Conservation (phyloP, 352 stramenopile species). For the Pythium coloratum region DNA sequence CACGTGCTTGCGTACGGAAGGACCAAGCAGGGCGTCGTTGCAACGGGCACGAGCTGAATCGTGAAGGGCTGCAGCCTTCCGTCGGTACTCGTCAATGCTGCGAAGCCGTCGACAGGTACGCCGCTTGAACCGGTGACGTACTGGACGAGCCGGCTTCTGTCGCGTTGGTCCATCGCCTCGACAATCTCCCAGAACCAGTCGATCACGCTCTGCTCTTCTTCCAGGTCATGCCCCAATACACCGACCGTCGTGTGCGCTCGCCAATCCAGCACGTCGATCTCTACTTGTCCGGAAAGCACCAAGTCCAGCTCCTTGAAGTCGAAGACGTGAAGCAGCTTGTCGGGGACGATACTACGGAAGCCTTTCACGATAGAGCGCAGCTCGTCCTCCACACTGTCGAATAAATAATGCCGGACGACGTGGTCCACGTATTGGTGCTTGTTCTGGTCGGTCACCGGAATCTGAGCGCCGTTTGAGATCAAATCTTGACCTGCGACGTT, state of each 20-base stretch:
- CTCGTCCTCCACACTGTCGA: constrained; percentile 91
- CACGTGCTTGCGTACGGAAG: constrained; percentile 81
- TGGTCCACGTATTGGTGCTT: constrained; percentile 93
- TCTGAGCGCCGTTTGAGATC: constrained; percentile 53
- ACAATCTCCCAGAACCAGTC: constrained; percentile 85
- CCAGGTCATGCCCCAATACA: constrained; percentile 28
- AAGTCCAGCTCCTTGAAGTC: constrained; percentile 97
- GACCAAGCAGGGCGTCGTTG: constrained; percentile 48
- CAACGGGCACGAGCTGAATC: constrained; percentile 56
- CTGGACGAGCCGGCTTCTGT: constrained; percentile 71
- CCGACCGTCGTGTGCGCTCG: constrained; percentile 68
- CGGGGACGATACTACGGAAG: constrained; percentile 95
- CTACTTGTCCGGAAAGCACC: constrained; percentile 61
- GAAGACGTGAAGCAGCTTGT: constrained; percentile 95
- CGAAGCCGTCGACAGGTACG: constrained; percentile 81
- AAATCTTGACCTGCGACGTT: constrained; percentile 56
- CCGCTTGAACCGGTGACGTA: constrained; percentile 83
- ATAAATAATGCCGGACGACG: constrained; percentile 94
- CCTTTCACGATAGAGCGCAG: constrained; percentile 79
- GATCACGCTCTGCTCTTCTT: constrained; percentile 45
- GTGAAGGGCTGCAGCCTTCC: constrained; percentile 73
- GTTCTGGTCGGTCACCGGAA: constrained; percentile 93
- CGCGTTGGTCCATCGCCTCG: constrained; percentile 53
- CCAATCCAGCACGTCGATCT: constrained; percentile 91
- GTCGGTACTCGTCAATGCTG: constrained; percentile 77